Conservation (phyloP, 306 rosid genomes). For the Fragaria ananassa region DNA sequence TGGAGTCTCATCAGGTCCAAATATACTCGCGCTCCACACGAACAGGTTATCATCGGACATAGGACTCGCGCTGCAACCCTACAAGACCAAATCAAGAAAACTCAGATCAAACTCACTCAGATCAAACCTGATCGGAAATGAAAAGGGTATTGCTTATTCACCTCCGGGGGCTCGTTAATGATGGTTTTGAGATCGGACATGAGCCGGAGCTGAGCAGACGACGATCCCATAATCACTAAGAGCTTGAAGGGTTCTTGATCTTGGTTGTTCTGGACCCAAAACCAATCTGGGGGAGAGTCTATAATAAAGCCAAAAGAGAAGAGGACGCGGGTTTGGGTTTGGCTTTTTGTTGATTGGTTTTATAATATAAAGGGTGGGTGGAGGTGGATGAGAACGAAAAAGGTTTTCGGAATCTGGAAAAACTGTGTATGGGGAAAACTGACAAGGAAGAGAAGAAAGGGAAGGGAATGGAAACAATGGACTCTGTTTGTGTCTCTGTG, state of each 20-base stretch:
- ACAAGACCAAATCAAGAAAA: background rate
- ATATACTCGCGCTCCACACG: conserved; percentile 35
- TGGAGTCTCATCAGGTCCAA: conserved; percentile 32
- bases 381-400: background rate
- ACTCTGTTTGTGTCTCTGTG: background rate
- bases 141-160: background rate
- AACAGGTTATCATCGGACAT: conserved; percentile 29
- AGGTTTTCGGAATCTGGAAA: conserved; percentile 1
- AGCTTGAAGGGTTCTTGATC: background rate
- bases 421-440: conserved; percentile 2
- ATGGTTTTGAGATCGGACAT: conserved; percentile 32
- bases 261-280: background rate
- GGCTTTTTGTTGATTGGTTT: background rate
- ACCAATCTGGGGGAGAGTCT: background rate
- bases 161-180: conserved; percentile 26
- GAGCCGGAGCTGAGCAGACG: conserved; percentile 34
- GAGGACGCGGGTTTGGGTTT: background rate
- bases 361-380: background rate
- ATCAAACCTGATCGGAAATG: background rate
- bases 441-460: conserved; percentile 11
- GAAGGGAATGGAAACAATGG: background rate
- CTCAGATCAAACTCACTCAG: background rate
- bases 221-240: conserved; percentile 16
- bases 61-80: conserved; percentile 37
- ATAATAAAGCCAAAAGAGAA: background rate